Base-by-base conservation (phyloP, 2,329 filamentous ascomycete species). In the Epichloe gansuensis region DNA sequence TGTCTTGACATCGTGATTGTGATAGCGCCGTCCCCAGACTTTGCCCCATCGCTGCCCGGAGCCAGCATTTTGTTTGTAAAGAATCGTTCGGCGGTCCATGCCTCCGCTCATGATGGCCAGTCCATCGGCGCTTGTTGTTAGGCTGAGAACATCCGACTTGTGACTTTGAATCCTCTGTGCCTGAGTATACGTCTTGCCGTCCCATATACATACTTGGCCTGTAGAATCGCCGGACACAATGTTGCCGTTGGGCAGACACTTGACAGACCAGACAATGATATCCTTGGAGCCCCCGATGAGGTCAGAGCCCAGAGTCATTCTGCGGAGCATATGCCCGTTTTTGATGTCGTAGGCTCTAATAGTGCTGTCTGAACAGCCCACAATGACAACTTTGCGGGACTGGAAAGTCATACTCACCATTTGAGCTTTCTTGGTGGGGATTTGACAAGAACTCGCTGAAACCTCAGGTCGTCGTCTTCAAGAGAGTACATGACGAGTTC, bases 181-280 rank as follows among this genome's bases (percentile, higher is more conserved):
- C 60, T 95, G 82, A 4, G 90, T 91, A 67, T 91, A 95, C 51
- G 88, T 95, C 70, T 87, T 91, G 52, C 89, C 88, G 65, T 95
- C 89, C 86, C 91, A 98, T 64, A 97, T 88, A 58, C 88, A 84
- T 42, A 98, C 77, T 65, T 97, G 90, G 35, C 93, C 93, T 5
- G 90, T 91, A 3, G 93, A 97, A 66, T 98, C 93, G 49, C 89
- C 93, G 2, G 91, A 95, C 12, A 97, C 84, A 56, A 98, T 93
- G 59, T 93, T 89, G 48, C 90, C 91, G 62, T 88, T 86, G 9
- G 86, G 81, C 35, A 97, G 75, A 63, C 86, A 89, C 69, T 90
- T 95, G 56, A 98, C 85, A 50, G 88, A 85, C 93, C 93, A 98
- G 13, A 95, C 86, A 49, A 97, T 82, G 53, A 91, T 85, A 58